These are phyloP conservation scores for Bassia scoparia DNA, from an alignment of 148 eudicot genomes.

Conservation along the genomic window DNA sequence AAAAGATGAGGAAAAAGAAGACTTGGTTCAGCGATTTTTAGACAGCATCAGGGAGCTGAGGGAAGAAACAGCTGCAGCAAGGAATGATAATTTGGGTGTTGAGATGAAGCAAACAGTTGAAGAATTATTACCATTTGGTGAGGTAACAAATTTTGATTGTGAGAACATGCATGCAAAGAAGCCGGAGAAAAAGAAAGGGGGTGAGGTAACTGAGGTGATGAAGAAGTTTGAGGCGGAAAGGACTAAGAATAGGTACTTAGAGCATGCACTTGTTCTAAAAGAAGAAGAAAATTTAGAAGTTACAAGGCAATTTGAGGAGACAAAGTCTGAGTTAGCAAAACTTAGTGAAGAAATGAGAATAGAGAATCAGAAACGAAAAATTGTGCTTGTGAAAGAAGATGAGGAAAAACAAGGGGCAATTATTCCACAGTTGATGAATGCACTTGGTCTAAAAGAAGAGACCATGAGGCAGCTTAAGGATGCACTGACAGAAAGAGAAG, in stretches of 20 bases:
- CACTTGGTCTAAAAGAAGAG: slow-evolving; percentile 2
- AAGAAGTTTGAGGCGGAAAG: slow-evolving; percentile 17
- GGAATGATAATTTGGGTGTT: not conserved
- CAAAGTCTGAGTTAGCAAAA: slow-evolving; percentile 12
- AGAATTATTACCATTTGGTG: not conserved
- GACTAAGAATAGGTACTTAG: not conserved
- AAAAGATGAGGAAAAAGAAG: slow-evolving; percentile 22
- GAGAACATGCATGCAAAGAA: slow-evolving; percentile 14
- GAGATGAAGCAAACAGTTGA: not conserved
- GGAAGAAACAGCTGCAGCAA: slow-evolving; percentile 15
- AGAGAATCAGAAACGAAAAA: not conserved
- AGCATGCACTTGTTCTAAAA: slow-evolving; percentile 11
- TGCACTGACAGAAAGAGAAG: slow-evolving; percentile 48
- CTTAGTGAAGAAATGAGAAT: slow-evolving; percentile 16
- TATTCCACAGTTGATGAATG: not conserved
- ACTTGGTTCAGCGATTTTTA: slow-evolving; percentile 8
- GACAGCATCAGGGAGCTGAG: slow-evolving; percentile 16
- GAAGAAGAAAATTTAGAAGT: slow-evolving; percentile 21
- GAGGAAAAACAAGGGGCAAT: slow-evolving; percentile 1
- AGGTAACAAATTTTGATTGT: slow-evolving; percentile 11
- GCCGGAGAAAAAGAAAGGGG: slow-evolving; percentile 8
- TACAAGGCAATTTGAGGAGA: slow-evolving; percentile 8
- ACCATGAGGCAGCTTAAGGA: slow-evolving; percentile 21
- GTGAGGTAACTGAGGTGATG: slow-evolving; percentile 15
- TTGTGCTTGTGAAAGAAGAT: not conserved